phyloP scores from a whole-genome alignment of 768 basidiomycete genomes.

The Lentinula sp. region DNA sequence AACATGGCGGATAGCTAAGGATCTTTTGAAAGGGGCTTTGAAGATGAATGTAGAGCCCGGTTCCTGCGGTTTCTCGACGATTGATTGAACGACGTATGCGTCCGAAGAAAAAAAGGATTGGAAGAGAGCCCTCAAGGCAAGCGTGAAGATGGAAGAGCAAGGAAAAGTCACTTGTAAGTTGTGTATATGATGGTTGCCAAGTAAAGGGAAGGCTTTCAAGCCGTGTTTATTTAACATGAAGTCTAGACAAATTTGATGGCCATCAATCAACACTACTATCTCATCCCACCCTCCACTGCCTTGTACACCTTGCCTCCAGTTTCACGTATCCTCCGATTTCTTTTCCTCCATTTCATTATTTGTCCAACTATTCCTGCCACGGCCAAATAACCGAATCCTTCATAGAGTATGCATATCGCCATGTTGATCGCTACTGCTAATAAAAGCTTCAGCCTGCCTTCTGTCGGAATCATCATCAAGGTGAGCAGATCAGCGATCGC shows the following conservation, averaged over 20 bases:
- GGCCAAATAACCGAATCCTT: slow-evolving; percentile 62
- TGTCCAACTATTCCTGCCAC: slow-evolving; percentile 52
- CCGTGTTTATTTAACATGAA: neutral
- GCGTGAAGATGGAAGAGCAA: slow-evolving; percentile 16
- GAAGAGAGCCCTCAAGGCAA: slow-evolving; percentile 39
- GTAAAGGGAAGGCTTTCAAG: neutral
- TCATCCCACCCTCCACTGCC: slow-evolving; percentile 71
- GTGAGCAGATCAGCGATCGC: slow-evolving; percentile 58
- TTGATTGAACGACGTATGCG: slow-evolving; percentile 24
- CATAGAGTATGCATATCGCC: slow-evolving; percentile 63
- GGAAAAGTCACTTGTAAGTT: slow-evolving; percentile 16
- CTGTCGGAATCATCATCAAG: slow-evolving; percentile 66
- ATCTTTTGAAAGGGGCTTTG: slow-evolving; percentile 16
- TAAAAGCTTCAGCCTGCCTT: slow-evolving; percentile 68
- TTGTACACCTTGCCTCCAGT: slow-evolving; percentile 80
- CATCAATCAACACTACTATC: slow-evolving; percentile 4
- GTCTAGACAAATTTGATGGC: neutral
- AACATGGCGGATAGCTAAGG: slow-evolving; percentile 28
- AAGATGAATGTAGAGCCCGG: slow-evolving; percentile 33
- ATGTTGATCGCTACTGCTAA: slow-evolving; percentile 66
- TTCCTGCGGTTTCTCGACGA: slow-evolving; percentile 45
- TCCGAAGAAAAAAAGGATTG: slow-evolving; percentile 32
- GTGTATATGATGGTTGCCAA: slow-evolving; percentile 13
- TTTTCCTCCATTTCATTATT: slow-evolving; percentile 34
- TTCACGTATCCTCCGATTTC: slow-evolving; percentile 37